Evolutionary conservation across 1,284 basidiomycete genomes (phyloP).

Genomic region (Ceratobasidium sp.): DNA sequence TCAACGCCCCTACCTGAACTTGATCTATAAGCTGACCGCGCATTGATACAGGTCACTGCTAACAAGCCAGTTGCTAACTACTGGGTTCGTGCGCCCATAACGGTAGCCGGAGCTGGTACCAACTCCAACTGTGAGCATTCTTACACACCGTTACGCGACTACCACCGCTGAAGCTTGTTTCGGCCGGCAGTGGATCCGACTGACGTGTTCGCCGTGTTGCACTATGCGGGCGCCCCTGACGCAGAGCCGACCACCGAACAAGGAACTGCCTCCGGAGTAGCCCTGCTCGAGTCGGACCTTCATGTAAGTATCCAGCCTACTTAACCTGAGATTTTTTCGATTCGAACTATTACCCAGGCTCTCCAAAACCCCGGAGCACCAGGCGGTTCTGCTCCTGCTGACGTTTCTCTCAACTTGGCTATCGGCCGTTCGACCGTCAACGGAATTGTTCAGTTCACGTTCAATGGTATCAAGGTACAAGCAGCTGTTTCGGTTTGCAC

Average conservation of each 20-base stretch:
- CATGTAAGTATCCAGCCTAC: conserved; percentile 4
- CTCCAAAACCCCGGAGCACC: conserved; percentile 36
- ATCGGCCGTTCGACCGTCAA: conserved; percentile 34
- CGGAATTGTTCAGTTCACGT: conserved; percentile 32
- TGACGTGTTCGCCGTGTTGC: conserved; percentile 39
- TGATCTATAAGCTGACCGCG: not conserved
- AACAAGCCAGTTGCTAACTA: conserved; percentile 39
- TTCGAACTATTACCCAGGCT: not conserved
- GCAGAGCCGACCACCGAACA: conserved; percentile 40
- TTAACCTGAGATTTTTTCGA: not conserved
- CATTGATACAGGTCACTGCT: conserved; percentile 16
- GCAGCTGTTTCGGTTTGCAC: not conserved
- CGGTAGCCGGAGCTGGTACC: conserved; percentile 32
- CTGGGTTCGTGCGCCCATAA: conserved; percentile 41
- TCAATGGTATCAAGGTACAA: conserved; percentile 37
- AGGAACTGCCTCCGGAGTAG: conserved; percentile 22
- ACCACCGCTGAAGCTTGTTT: not conserved
- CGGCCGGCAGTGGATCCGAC: conserved; percentile 30
- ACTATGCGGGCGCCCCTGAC: conserved; percentile 19
- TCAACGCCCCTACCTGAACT: not conserved
- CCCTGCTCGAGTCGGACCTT: conserved; percentile 32
- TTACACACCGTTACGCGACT: not conserved
- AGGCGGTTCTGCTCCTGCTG: conserved; percentile 37
- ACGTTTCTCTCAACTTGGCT: conserved; percentile 26
- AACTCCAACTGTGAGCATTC: conserved; percentile 29